phyloP scores from a whole-genome alignment of 139 green algal genomes.

The Chlorella vulgaris region DNA sequence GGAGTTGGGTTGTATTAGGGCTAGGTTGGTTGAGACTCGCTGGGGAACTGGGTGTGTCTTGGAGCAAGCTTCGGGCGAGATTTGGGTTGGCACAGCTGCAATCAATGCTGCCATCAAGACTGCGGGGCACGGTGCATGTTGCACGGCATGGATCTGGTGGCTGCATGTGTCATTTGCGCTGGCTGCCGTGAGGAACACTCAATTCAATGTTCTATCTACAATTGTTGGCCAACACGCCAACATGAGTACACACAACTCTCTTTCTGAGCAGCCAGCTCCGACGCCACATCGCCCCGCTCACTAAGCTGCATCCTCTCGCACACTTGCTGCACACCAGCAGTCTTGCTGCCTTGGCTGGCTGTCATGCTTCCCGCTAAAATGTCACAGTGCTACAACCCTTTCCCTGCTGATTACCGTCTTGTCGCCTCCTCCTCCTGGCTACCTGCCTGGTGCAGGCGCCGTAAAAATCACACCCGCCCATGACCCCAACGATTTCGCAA shows the following conservation, averaged over 20 bases:
- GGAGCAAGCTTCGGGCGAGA: too few species aligned
- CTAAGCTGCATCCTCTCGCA: neutral
- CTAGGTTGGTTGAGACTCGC: too few species aligned
- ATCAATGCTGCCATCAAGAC: too few species aligned
- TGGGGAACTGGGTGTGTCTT: too few species aligned
- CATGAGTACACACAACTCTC: conserved; percentile 41
- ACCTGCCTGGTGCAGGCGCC: conserved; percentile 36
- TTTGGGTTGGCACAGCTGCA: neutral
- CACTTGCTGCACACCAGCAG: too few species aligned
- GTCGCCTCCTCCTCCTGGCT: neutral
- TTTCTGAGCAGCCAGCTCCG: conserved; percentile 36
- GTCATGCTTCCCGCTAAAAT: too few species aligned
- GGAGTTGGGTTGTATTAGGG: neutral
- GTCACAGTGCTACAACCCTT: neutral
- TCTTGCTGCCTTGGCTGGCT: too few species aligned
- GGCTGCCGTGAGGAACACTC: conserved; percentile 23
- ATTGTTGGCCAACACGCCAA: conserved; percentile 29
- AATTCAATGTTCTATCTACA: conserved; percentile 45
- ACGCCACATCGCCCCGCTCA: neutral
- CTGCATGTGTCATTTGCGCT: too few species aligned
- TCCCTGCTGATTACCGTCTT: neutral
- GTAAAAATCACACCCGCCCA: conserved; percentile 98
- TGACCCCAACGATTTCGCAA: conserved; percentile 97
- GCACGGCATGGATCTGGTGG: neutral
- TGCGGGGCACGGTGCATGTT: neutral